These are phyloP conservation scores for Mycena kentingensis DNA, from an alignment of 768 basidiomycete genomes.

Conservation along the genomic window DNA sequence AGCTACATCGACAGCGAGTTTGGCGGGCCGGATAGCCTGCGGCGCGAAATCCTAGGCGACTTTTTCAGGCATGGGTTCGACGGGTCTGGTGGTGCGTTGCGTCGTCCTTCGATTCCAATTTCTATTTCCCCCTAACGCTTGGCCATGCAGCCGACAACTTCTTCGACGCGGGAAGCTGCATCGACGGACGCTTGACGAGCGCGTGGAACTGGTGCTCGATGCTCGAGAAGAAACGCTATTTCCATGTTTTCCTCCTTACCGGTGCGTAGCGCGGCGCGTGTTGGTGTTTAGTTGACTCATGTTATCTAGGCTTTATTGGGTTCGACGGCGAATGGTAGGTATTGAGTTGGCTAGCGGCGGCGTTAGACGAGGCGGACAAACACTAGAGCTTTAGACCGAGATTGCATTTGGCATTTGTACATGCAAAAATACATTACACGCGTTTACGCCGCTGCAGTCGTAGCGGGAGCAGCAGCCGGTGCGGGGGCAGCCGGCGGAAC, in stretches of 20 bases:
- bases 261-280: slow-evolving; percentile 46
- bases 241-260: slow-evolving; percentile 74
- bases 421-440: slow-evolving; percentile 4
- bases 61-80: slow-evolving; percentile 90
- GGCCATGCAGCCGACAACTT: slow-evolving; percentile 69
- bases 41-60: slow-evolving; percentile 73
- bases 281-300: neutral
- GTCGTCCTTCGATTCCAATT: neutral
- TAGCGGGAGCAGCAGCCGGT: neutral
- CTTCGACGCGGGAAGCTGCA: slow-evolving; percentile 84
- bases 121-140: neutral
- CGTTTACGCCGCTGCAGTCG: slow-evolving; percentile 14
- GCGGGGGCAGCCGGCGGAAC: slow-evolving; percentile 26
- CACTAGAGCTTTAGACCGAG: neutral
- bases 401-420: slow-evolving; percentile 6
- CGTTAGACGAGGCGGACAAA: no score
- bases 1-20: slow-evolving; percentile 84
- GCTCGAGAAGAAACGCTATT: slow-evolving; percentile 85
- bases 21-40: slow-evolving; percentile 70
- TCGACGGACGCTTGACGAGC: slow-evolving; percentile 83
- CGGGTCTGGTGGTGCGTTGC: slow-evolving; percentile 59
- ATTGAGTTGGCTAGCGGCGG: no score
- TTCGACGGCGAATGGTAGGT: slow-evolving; percentile 84
- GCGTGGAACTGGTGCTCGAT: slow-evolving; percentile 92
- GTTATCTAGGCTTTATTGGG: slow-evolving; percentile 66